Conservation (phyloP, 2,329 filamentous ascomycete species). For the Phaeophleospora eucalypticola region DNA sequence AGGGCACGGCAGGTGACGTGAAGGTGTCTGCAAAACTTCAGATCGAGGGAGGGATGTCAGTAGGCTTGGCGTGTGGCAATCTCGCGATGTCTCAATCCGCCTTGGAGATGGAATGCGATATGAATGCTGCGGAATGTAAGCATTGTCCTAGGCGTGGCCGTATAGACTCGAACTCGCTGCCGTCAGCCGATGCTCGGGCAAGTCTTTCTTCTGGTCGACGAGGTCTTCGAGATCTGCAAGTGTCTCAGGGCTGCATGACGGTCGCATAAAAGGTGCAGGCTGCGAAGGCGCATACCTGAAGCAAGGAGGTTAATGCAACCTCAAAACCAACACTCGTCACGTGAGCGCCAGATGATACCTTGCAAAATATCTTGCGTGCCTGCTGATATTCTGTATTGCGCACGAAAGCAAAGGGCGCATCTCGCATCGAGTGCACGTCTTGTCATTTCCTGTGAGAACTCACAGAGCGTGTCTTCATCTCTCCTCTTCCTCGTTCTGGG, state of each 20-base stretch:
- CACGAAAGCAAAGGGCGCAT: no score
- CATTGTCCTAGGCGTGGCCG: conserved; percentile 22
- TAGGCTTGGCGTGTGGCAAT: conserved; percentile 27
- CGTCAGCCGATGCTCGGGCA: not conserved
- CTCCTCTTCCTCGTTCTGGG: conserved; percentile 27
- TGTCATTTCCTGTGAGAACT: no score
- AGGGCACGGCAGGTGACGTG: conserved; percentile 27
- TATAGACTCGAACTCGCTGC: not conserved
- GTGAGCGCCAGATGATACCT: not conserved
- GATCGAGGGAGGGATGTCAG: conserved; percentile 26
- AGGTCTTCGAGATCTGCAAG: conserved; percentile 10
- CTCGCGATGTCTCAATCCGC: conserved; percentile 24
- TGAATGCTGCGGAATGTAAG: conserved; percentile 25
- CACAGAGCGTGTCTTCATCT: conserved; percentile 7
- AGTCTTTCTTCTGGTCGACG: not conserved
- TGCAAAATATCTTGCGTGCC: no score
- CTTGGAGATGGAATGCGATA: conserved; percentile 24
- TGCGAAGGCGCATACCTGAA: conserved; percentile 14
- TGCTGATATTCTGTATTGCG: no score
- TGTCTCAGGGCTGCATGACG: conserved; percentile 11
- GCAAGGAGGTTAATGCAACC: conserved; percentile 17
- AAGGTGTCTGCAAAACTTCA: conserved; percentile 16
- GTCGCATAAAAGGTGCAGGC: conserved; percentile 19
- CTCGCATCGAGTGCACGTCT: no score
- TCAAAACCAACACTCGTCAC: not conserved